Conservation (phyloP, 108 stramenopile genomes). For the Fistulifera solaris region DNA sequence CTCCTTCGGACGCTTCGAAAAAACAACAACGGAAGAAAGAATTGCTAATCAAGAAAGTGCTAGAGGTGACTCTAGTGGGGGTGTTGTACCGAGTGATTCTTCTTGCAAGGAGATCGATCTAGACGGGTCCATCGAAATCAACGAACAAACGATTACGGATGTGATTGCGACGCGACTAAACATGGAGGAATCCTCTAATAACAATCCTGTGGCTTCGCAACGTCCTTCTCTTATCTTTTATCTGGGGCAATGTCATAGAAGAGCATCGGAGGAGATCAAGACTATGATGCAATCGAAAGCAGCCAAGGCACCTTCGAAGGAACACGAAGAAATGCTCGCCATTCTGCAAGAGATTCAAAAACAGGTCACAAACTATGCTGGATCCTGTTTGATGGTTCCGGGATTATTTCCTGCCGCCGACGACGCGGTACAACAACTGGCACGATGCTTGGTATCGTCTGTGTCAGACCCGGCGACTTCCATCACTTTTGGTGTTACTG, state of each 20-base stretch:
- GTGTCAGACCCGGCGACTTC: slow-evolving; percentile 31
- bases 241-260: slow-evolving; percentile 44
- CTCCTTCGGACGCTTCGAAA: slow-evolving; percentile 30
- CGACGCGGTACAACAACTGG: slow-evolving; percentile 41
- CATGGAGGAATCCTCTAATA: slow-evolving; percentile 7
- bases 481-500: slow-evolving; percentile 58
- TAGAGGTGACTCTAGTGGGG: slow-evolving; percentile 23
- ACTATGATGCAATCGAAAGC: slow-evolving; percentile 8
- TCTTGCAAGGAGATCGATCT: slow-evolving; percentile 23
- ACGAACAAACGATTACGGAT: slow-evolving; percentile 48
- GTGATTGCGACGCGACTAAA: slow-evolving; percentile 56
- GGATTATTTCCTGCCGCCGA: slow-evolving; percentile 59
- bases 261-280: slow-evolving; percentile 62
- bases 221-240: slow-evolving; percentile 31
- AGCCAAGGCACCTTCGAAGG: slow-evolving; percentile 6
- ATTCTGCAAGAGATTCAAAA: slow-evolving; percentile 52
- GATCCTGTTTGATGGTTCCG: slow-evolving; percentile 61
- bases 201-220: neutral
- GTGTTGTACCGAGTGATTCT: slow-evolving; percentile 8
- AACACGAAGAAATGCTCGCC: slow-evolving; percentile 32
- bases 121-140: slow-evolving; percentile 24
- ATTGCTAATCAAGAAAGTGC: slow-evolving; percentile 42
- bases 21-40: slow-evolving; percentile 60
- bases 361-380: slow-evolving; percentile 71
- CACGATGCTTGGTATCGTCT: slow-evolving; percentile 33